phyloP scores from a whole-genome alignment of 2,329 filamentous ascomycete genomes.

The Paecilomyces sp. region DNA sequence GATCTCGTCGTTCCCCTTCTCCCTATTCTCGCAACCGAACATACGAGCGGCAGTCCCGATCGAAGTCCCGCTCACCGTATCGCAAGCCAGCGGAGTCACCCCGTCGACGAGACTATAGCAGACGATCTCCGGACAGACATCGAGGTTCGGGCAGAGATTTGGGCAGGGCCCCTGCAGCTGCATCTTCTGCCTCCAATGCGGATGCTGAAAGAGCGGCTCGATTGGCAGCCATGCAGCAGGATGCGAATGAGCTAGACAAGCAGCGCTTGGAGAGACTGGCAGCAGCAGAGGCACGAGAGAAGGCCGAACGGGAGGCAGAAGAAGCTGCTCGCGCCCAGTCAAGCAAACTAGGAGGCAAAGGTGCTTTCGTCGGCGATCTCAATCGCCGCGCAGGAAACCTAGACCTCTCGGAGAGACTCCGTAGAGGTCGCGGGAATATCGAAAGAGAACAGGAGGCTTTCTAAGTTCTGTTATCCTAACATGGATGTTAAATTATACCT shows the following conservation, averaged over 20 bases:
- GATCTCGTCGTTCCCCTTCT: conserved; percentile 12
- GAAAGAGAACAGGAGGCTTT: conserved; percentile 28
- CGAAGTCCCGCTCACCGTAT: conserved; percentile 33
- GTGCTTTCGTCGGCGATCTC: conserved; percentile 57
- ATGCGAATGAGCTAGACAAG: conserved; percentile 59
- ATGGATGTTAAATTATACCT: background rate
- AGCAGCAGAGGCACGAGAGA: conserved; percentile 59
- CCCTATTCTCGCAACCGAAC: conserved; percentile 14
- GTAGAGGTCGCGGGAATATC: conserved; percentile 27
- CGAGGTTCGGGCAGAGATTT: background rate
- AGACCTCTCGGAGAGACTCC: conserved; percentile 35
- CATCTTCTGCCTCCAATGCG: conserved; percentile 7
- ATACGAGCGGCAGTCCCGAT: conserved; percentile 10
- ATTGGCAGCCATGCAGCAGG: conserved; percentile 64
- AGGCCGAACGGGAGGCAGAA: conserved; percentile 57
- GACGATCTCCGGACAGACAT: conserved; percentile 8
- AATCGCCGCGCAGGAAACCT: conserved; percentile 49
- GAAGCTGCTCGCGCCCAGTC: conserved; percentile 54
- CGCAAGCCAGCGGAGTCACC: conserved; percentile 24
- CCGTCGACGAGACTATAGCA: conserved; percentile 19
- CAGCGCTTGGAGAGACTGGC: conserved; percentile 61
- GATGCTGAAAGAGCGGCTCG: conserved; percentile 58
- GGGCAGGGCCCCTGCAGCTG: background rate
- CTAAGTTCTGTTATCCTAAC: conserved; percentile 18
- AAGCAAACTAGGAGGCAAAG: conserved; percentile 55